phyloP scores from a whole-genome alignment of 257 asterid genomes.

The Thymus mandschuricus region DNA sequence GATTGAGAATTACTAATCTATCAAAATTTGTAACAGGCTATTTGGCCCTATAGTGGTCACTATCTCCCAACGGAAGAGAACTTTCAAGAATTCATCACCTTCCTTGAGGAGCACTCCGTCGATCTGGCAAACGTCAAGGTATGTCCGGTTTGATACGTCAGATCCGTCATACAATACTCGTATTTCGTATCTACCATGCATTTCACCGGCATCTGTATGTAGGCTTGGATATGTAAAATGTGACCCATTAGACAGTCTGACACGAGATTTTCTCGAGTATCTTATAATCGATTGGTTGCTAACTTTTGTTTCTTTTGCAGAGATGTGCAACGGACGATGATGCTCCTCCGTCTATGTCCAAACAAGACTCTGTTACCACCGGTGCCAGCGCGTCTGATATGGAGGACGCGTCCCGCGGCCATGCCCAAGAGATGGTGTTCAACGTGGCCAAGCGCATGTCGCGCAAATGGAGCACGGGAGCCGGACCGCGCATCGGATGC shows the following conservation, averaged over 20 bases:
- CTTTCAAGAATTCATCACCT: constrained; percentile 54
- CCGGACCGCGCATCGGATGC: constrained; percentile 83
- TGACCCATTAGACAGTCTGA: background rate
- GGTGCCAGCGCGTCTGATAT: constrained; percentile 6
- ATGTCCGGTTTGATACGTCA: background rate
- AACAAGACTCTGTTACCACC: background rate
- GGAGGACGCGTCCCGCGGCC: background rate
- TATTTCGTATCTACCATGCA: too few species aligned
- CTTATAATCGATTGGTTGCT: background rate
- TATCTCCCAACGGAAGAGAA: constrained; percentile 77
- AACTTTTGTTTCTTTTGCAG: constrained; percentile 36
- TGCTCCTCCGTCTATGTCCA: constrained; percentile 32
- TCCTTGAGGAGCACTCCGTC: constrained; percentile 60
- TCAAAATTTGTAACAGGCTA: constrained; percentile 34
- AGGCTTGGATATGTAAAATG: too few species aligned
- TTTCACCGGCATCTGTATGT: too few species aligned
- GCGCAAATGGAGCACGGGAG: constrained; percentile 76
- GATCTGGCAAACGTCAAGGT: constrained; percentile 79
- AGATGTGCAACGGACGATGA: constrained; percentile 78
- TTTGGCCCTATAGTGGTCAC: constrained; percentile 83
- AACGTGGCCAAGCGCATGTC: constrained; percentile 58
- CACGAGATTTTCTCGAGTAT: background rate
- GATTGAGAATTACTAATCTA: too few species aligned
- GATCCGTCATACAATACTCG: too few species aligned
- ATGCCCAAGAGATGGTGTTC: constrained; percentile 25